These are phyloP conservation scores for Eucalyptus coolabah DNA, from an alignment of 345 rosid genomes.

Conservation along the genomic window DNA sequence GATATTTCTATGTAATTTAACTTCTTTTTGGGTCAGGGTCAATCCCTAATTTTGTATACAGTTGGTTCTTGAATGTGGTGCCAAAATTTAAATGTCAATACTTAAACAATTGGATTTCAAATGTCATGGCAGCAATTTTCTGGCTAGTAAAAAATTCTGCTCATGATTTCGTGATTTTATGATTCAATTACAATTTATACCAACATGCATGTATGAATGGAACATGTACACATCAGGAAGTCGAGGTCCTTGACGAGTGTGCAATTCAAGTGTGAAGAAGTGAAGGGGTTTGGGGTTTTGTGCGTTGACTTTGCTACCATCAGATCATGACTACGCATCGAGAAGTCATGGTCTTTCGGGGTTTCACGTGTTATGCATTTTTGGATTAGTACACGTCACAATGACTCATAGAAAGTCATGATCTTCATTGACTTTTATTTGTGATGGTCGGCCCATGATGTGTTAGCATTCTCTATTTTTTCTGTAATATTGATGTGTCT, in stretches of 20 bases:
- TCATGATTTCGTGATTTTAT: background rate
- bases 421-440: no score
- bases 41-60: background rate
- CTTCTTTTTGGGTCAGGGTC: rapidly evolving
- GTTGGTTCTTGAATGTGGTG: no score
- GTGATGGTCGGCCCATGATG: no score
- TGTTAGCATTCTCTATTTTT: background rate
- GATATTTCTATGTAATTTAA: background rate
- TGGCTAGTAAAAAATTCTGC: rapidly evolving
- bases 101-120: background rate
- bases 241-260: no score
- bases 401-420: no score
- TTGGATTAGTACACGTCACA: no score
- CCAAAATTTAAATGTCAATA: no score
- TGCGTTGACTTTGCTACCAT: background rate
- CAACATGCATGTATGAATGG: background rate
- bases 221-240: no score
- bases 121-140: background rate
- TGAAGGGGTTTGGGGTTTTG: background rate
- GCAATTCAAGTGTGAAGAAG: no score
- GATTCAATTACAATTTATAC: no score
- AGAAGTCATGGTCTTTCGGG: no score
- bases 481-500: background rate
- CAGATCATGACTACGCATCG: background rate
- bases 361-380: no score